These are phyloP conservation scores for Seiridium cupressi DNA, from an alignment of 2,329 filamentous ascomycete genomes.

Conservation along the genomic window DNA sequence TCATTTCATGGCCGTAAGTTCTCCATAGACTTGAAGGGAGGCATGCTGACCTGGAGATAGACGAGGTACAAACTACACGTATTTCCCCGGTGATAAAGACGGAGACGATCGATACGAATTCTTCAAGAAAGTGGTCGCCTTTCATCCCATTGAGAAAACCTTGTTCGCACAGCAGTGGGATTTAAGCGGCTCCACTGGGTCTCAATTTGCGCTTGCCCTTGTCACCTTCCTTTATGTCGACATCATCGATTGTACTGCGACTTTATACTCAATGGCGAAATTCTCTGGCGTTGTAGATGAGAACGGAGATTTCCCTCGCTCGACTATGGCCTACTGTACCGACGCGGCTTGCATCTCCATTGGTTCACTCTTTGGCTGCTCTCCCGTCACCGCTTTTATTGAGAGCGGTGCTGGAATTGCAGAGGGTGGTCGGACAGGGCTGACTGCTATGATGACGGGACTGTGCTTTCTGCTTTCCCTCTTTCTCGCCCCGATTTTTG, in stretches of 20 bases:
- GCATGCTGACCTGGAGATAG: conserved; percentile 30
- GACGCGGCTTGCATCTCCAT: conserved; percentile 72
- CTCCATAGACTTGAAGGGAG: conserved; percentile 6
- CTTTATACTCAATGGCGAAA: conserved; percentile 78
- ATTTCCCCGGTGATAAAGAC: conserved; percentile 66
- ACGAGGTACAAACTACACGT: conserved; percentile 67
- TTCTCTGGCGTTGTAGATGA: conserved; percentile 67
- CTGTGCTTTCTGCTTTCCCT: conserved; percentile 69
- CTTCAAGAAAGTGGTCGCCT: conserved; percentile 70
- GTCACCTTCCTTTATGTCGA: conserved; percentile 80
- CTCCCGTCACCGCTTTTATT: conserved; percentile 73
- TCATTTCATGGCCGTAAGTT: conserved; percentile 72
- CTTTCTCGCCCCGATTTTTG: conserved; percentile 76
- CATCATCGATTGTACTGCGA: conserved; percentile 76
- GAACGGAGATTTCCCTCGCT: conserved; percentile 81
- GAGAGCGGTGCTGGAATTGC: conserved; percentile 75
- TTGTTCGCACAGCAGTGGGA: conserved; percentile 67
- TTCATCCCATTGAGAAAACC: conserved; percentile 66
- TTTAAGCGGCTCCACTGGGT: conserved; percentile 49
- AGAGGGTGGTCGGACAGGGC: conserved; percentile 70
- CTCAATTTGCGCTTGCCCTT: conserved; percentile 67
- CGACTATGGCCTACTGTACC: conserved; percentile 73
- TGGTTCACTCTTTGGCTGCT: conserved; percentile 66
- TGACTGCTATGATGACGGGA: conserved; percentile 69
- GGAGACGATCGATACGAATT: conserved; percentile 67